These are phyloP conservation scores for Xylaria scruposa DNA, from an alignment of 495 filamentous ascomycete genomes.

Conservation along the genomic window DNA sequence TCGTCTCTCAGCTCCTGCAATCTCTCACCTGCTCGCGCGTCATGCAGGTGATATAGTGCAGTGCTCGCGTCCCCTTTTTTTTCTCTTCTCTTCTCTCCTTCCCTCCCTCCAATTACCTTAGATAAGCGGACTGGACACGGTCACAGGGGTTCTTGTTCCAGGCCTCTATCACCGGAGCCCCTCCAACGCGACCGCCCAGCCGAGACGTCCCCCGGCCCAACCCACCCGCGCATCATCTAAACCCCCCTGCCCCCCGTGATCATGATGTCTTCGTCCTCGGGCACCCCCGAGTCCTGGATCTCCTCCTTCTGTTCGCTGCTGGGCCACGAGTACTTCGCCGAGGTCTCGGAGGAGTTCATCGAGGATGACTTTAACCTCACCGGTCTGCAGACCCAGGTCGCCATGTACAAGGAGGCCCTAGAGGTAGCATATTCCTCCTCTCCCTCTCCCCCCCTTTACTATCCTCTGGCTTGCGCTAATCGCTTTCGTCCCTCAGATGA, in stretches of 20 bases:
- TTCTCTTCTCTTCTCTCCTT: neutral
- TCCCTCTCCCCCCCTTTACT: neutral
- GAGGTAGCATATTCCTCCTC: conserved; percentile 48
- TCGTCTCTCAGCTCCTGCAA: neutral
- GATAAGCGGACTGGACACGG: conserved; percentile 11
- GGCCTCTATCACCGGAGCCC: neutral
- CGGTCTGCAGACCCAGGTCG: conserved; percentile 90
- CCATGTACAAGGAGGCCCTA: conserved; percentile 96
- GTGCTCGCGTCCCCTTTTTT: neutral
- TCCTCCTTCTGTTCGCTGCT: conserved; percentile 93
- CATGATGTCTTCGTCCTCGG: conserved; percentile 74
- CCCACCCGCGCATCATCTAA: neutral
- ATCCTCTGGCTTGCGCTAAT: conserved; percentile 28
- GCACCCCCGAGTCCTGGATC: conserved; percentile 94
- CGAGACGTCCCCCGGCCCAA: conserved; percentile 7
- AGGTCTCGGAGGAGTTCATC: conserved; percentile 98
- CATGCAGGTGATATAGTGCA: conserved; percentile 29
- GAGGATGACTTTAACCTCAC: conserved; percentile 99
- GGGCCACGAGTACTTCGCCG: conserved; percentile 98
- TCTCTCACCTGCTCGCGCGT: conserved; percentile 4
- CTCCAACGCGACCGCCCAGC: conserved; percentile 13
- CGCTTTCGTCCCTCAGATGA: conserved; percentile 76
- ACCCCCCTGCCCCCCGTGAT: conserved; percentile 17
- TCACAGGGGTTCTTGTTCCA: conserved; percentile 6
- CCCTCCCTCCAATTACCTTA: conserved; percentile 7